phyloP scores from a whole-genome alignment of 2,329 filamentous ascomycete species.

The Fusarium fujikuroi region DNA sequence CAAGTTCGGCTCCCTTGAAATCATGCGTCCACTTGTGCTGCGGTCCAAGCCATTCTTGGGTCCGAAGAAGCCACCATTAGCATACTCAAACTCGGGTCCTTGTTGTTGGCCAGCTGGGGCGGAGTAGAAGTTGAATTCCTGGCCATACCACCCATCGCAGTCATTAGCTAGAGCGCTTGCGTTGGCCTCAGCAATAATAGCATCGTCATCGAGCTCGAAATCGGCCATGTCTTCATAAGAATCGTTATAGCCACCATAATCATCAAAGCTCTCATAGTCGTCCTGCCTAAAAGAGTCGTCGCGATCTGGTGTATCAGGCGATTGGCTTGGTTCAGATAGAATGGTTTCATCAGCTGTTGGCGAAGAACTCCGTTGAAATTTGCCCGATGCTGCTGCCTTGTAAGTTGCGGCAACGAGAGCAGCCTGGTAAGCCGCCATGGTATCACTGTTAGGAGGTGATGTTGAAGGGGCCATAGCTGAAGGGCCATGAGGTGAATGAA shows the following conservation, averaged over 20 bases:
- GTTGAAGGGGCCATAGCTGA: constrained; percentile 11
- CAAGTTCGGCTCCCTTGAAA: constrained; percentile 86
- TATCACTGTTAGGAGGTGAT: constrained; percentile 24
- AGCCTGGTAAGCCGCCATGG: constrained; percentile 77
- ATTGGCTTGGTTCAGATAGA: constrained; percentile 20
- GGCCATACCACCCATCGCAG: constrained; percentile 92
- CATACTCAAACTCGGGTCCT: constrained; percentile 66
- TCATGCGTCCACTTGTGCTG: constrained; percentile 76
- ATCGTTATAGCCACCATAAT: constrained; percentile 57
- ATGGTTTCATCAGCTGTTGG: constrained; percentile 48
- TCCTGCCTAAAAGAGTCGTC: constrained; percentile 47
- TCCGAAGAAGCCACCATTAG: constrained; percentile 90
- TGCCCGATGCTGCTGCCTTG: constrained; percentile 78
- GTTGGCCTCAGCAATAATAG: constrained; percentile 94
- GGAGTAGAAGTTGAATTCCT: constrained; percentile 97
- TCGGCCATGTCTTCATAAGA: constrained; percentile 73
- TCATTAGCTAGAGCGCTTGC: constrained; percentile 93
- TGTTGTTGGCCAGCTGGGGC: constrained; percentile 58
- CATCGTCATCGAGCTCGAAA: constrained; percentile 81
- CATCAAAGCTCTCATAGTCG: constrained; percentile 57
- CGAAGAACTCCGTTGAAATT: constrained; percentile 72
- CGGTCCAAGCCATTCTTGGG: constrained; percentile 74
- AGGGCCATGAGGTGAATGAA: constrained; percentile 16
- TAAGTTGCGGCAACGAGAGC: constrained; percentile 85
- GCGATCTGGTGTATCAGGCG: constrained; percentile 18